Percentiles rank a stretch among this genome's conserved stretches.
phyloP scores from a whole-genome alignment of 129 eudicot species.

The Flaveria ramosissima region DNA sequence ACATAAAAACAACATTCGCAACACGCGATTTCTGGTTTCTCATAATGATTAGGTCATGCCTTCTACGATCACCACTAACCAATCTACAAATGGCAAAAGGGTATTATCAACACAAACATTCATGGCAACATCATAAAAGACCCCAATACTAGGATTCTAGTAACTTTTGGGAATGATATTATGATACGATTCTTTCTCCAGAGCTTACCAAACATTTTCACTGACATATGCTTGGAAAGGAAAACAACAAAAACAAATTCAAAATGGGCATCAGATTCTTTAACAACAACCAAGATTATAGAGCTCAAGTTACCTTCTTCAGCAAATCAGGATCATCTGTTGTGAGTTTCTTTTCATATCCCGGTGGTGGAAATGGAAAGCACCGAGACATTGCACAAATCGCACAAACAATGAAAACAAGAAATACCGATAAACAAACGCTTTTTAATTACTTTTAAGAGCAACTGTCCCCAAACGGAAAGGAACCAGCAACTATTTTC shows the following conservation, averaged over 20 bases:
- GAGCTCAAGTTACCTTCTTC: slow-evolving; percentile 51
- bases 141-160: slow-evolving; percentile 14
- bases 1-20: slow-evolving; percentile 13
- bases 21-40: slow-evolving; percentile 12
- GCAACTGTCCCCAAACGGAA: slow-evolving; percentile 51
- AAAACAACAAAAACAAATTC: slow-evolving; percentile 1
- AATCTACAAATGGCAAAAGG: slow-evolving; percentile 12
- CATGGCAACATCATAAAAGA: slow-evolving; percentile 12
- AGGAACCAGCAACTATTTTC: slow-evolving; percentile 66
- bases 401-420: slow-evolving; percentile 34
- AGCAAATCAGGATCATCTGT: slow-evolving; percentile 53
- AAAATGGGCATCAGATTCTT: slow-evolving; percentile 15
- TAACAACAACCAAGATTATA: not conserved
- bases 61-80: slow-evolving; percentile 19
- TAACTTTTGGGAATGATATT: not conserved
- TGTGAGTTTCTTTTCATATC: slow-evolving; percentile 69
- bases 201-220: slow-evolving; percentile 15
- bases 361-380: slow-evolving; percentile 85
- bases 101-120: slow-evolving; percentile 10
- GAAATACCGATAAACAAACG: slow-evolving; percentile 27
- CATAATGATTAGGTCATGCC: slow-evolving; percentile 23
- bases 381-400: slow-evolving; percentile 70
- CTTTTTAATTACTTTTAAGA: slow-evolving; percentile 40
- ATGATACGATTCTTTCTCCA: slow-evolving; percentile 3
- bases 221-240: slow-evolving; percentile 1